Evolutionary conservation across 768 basidiomycete genomes (phyloP), one percentile per base, ranked within the genome.

Genomic region (Termitomyces sp.): DNA sequence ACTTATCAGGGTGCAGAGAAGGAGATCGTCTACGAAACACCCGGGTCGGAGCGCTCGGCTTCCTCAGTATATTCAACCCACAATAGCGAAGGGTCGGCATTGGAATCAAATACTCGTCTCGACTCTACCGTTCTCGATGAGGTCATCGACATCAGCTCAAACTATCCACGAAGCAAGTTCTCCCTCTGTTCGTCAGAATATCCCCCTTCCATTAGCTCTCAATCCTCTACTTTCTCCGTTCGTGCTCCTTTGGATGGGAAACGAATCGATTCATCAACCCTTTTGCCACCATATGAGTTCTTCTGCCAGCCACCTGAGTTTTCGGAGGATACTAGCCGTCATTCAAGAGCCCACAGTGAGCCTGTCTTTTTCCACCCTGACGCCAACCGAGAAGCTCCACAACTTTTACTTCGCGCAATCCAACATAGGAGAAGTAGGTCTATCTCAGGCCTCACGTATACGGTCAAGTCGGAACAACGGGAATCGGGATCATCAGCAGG

Each of bases 181-280:
- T 70, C 69, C 16, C 57, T 69, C 35, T 63, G 64, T 32, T 69
- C 68, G 29, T 70, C 69, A 5, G 68, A 70, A 44, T 70, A 67
- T 33, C 57, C 64, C 0, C 10, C 51, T 56, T 67, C 69, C 7
- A 18, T 57, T 33, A 33, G 41, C 16, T 56, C 54, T 7, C 25
- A 55, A 35, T 53, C 62, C 32, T 57, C 56, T 13, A 42, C 55
- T 12, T 12, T 16, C 9, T 52, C 61, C 15, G 46, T 27, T 38
- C 11, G 18, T 5, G 32, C 42, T 36, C 41, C 42, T 31, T 25
- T 36, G 33, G 20, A 41, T 2, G 18, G 13, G 38, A 39, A 52
- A 10, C 42, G 40, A 2, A 2, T 33, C 7, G 36, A 38, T 15
- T 36, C 62, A 27, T 45, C 60, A 13, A 27, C 35, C 13, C 48